Base-by-base conservation (phyloP, 1,284 basidiomycete genomes). In the Moesziomyces globuligerus region DNA sequence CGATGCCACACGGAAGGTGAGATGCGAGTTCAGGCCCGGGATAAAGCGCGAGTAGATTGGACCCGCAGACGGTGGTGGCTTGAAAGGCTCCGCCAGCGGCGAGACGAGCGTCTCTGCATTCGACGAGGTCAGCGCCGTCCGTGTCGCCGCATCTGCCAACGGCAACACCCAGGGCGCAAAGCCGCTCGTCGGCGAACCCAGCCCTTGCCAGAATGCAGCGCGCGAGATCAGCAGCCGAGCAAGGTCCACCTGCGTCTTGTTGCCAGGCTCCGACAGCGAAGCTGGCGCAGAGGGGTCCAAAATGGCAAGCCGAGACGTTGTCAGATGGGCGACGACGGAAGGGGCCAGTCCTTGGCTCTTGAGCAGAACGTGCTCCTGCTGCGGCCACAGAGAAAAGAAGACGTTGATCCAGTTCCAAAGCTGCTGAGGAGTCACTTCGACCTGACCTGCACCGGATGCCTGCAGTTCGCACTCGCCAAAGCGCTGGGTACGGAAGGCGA, bases 21-120 rank as follows among this genome's bases (percentile, higher is more conserved):
- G 75, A 15, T 70, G 74, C 26, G 77, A 71, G 47, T 62, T 43
- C 17, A 79, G 62, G 17, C 62, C 70, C 2, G 72, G 70, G 26
- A 79, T 69, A 57, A 75, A 79, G 24, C 79, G 73, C 32, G 59
- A 61, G 57, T 80, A 80, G 34, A 79, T 46, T 1, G 74, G 74
- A 23, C 46, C 56, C 0, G 56, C 54, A 1, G 50, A 56, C 0
- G 48, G 50, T 13, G 57, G 39, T 7, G 62, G 55, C 32, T 56
- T 53, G 47, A 57, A 58, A 1, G 69, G 48, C 24, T 28, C 17
- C 18, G 56, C 48, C 2, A 64, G 48, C 10, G 55, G 70, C 23
- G 48, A 29, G 8, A 38, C 24, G 36, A 52, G 13, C 20, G 45
- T 55, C 49, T 74, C 37, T 18, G 52, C 21, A 42, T 54, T 43